phyloP scores from a whole-genome alignment of 371 early-diverging fungal species.

The Batkoa obscura region DNA sequence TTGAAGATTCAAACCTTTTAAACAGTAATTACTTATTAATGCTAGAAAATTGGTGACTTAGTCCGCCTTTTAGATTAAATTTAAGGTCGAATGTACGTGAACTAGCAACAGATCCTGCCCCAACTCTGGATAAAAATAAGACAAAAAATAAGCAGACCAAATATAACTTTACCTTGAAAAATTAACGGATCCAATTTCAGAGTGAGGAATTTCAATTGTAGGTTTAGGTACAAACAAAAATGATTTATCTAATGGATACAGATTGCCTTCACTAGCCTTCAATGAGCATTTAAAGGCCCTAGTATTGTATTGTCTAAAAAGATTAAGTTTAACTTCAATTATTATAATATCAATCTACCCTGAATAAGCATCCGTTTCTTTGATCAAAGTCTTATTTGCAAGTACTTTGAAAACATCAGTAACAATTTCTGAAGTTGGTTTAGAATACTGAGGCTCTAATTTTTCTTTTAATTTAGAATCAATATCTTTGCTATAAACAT shows the following conservation, averaged over 20 bases:
- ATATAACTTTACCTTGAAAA: constrained; percentile 37
- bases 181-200: constrained; percentile 72
- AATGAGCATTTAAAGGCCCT: constrained; percentile 86
- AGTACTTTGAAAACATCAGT: constrained; percentile 79
- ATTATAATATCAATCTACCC: background rate
- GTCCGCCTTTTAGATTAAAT: constrained; percentile 59
- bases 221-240: constrained; percentile 95
- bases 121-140: constrained; percentile 30
- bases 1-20: background rate
- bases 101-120: constrained; percentile 32
- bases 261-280: constrained; percentile 94
- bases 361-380: background rate
- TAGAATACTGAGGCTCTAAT: constrained; percentile 45
- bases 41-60: constrained; percentile 70
- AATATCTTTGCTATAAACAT: too few relatives aligned
- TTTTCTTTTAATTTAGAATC: too few relatives aligned
- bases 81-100: constrained; percentile 86
- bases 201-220: constrained; percentile 65
- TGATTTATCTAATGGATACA: constrained; percentile 87
- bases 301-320: constrained; percentile 41
- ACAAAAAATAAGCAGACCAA: background rate
- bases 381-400: constrained; percentile 21
- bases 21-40: constrained; percentile 32
- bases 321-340: background rate
- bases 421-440: constrained; percentile 72